Evolutionary conservation across 116 monocot species (phyloP).

Genomic region (Iris pallida): DNA sequence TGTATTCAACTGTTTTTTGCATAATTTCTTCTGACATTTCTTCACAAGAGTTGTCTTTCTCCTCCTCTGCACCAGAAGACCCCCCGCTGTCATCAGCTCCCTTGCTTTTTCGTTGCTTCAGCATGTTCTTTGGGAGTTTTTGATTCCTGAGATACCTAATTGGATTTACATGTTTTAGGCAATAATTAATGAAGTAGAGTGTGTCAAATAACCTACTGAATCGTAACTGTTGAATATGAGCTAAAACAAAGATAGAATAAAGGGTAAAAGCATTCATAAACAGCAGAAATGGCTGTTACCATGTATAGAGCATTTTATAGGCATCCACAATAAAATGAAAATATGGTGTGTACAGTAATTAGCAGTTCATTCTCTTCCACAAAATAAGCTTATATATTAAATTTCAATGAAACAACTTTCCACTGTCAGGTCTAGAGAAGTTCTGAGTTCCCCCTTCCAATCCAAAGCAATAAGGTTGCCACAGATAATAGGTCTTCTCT

Average conservation of each 20-base stretch:
- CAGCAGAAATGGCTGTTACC: background rate
- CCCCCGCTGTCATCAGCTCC: slow-evolving; percentile 20
- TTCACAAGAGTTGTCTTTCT: slow-evolving; percentile 20
- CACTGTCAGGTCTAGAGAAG: too few relatives aligned
- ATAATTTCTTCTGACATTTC: slow-evolving; percentile 25
- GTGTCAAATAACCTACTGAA: background rate
- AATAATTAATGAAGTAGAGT: background rate
- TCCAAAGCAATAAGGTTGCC: too few relatives aligned
- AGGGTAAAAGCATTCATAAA: background rate
- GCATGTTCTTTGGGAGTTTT: slow-evolving; percentile 77
- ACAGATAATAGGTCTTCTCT: too few relatives aligned
- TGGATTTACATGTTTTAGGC: slow-evolving; percentile 1
- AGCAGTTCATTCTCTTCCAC: too few relatives aligned
- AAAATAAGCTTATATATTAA: too few relatives aligned
- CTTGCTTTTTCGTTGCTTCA: slow-evolving; percentile 43
- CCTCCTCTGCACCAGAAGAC: slow-evolving; percentile 29
- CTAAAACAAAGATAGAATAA: background rate
- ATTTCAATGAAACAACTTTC: too few relatives aligned
- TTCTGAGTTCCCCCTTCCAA: too few relatives aligned
- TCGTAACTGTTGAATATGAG: background rate
- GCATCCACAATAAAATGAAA: background rate
- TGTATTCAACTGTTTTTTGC: slow-evolving; percentile 20
- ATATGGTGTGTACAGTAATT: background rate
- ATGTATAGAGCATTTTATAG: background rate
- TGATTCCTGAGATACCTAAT: slow-evolving; percentile 87